Evolutionary conservation across 2,329 filamentous ascomycete genomes (phyloP), one percentile per base, ranked within the genome.

Genomic region (Thyridium curvatum): DNA sequence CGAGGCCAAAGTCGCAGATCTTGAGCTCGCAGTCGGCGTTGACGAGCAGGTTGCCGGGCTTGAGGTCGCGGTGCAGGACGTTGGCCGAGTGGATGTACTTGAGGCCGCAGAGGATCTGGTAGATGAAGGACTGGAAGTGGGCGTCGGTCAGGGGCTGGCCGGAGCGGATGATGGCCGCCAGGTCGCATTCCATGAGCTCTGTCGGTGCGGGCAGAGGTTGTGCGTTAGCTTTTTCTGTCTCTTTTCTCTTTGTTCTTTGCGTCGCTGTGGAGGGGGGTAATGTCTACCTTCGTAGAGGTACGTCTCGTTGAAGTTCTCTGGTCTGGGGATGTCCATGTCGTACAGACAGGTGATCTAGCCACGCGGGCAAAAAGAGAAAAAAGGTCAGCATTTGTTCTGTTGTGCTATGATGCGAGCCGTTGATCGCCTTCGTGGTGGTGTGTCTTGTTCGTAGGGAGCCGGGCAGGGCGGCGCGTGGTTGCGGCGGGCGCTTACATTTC

Each of bases 71-170:
- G 63, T 98, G 93, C 49, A 98, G 74, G 38, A 98, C 93, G 56
- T 97, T 97, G 52, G 93, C 93, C 16, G 91, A 97, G 72, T 98
- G 93, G 50, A 98, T 97, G 66, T 97, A 98, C 73, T 98, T 98
- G 52, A 98, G 75, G 48, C 93, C 93, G 62, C 93, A 97, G 6
- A 98, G 84, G 51, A 98, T 98, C 74, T 98, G 93, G 72, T 98
- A 98, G 68, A 98, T 96, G 70, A 98, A 98, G 38, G 93, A 97
- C 68, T 98, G 93, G 72, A 98, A 98, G 66, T 98, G 93, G 40
- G 93, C 93, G 60, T 98, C 93, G 57, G 93, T 98, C 60, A 98
- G 74, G 35, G 93, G 90, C 63, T 98, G 93, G 46, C 93, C 93
- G 32, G 91, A 97, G 51, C 93, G 83, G 55, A 98, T 97, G 62